phyloP scores from a whole-genome alignment of 2,329 filamentous ascomycete genomes.

The Calonectria montana region DNA sequence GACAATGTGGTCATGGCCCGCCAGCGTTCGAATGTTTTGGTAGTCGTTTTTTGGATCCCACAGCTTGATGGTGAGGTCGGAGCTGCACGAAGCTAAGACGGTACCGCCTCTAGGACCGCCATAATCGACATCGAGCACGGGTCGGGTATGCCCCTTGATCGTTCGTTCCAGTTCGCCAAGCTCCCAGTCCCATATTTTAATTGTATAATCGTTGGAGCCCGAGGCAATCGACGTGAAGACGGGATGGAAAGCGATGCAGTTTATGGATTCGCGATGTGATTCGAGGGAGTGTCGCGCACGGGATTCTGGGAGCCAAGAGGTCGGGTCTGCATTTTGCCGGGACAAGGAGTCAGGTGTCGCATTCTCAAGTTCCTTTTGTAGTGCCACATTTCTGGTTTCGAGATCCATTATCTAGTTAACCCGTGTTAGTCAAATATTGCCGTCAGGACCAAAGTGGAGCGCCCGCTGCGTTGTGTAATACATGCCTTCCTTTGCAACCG shows the following conservation, averaged over 20 bases:
- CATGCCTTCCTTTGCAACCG: slow-evolving; percentile 90
- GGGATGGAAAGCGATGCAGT: slow-evolving; percentile 91
- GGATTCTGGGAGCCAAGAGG: slow-evolving; percentile 83
- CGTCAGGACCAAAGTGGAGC: not conserved
- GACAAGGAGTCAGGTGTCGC: slow-evolving; percentile 82
- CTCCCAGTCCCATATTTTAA: slow-evolving; percentile 98
- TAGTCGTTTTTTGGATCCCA: slow-evolving; percentile 95
- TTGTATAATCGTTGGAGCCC: slow-evolving; percentile 89
- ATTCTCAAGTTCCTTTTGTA: slow-evolving; percentile 87
- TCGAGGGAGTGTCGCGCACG: slow-evolving; percentile 84
- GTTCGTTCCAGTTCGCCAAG: slow-evolving; percentile 89
- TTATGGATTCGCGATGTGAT: slow-evolving; percentile 83
- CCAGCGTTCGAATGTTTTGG: slow-evolving; percentile 92
- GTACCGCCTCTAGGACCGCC: slow-evolving; percentile 78
- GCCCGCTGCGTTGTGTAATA: not conserved
- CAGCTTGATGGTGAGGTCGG: slow-evolving; percentile 91
- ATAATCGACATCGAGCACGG: slow-evolving; percentile 89
- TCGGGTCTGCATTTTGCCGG: slow-evolving; percentile 83
- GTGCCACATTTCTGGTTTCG: slow-evolving; percentile 75
- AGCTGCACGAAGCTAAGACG: slow-evolving; percentile 75
- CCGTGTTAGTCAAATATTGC: not conserved
- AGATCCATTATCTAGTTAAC: slow-evolving; percentile 93
- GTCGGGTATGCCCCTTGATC: slow-evolving; percentile 89
- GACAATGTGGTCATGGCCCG: slow-evolving; percentile 92
- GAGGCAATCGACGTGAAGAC: slow-evolving; percentile 90